Evolutionary conservation across 2,329 filamentous ascomycete genomes (phyloP), one percentile per base, ranked within the genome.

Genomic region (Chrysoporthe cubensis): DNA sequence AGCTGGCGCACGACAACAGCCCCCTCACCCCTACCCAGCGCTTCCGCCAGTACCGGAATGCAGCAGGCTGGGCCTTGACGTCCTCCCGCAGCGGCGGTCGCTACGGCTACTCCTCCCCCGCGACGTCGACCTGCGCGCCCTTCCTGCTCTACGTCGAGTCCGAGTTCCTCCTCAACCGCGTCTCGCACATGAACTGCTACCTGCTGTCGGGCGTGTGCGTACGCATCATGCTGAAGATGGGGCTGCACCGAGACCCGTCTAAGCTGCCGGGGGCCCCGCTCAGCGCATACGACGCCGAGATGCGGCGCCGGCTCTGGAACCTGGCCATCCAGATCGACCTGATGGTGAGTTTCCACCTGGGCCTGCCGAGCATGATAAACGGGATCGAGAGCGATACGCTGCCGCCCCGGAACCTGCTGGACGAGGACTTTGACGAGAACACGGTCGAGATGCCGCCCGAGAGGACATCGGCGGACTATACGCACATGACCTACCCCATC

Each of bases 331-430:
- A 90, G 73, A 82, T 90, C 59, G 90, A 92, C 73, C 76, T 89
- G 2, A 76, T 91, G 4, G 87, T 89, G 37, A 86, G 88, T 1
- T 91, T 90, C 73, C 89, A 91, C 73, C 83, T 91, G 69, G 90
- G 90, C 2, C 79, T 92, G 65, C 90, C 90, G 2, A 66, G 58
- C 11, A 68, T 91, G 86, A 81, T 91, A 57, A 83, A 88, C 66
- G 81, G 84, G 34, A 85, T 89, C 46, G 88, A 91, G 69, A 86
- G 84, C 59, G 90, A 92, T 73, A 90, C 88, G 0, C 78, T 82
- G 1, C 76, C 87, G 26, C 89, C 89, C 18, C 80, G 82, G 43
- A 91, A 91, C 75, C 75, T 91, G 43, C 81, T 86, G 64, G 90
- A 92, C 74, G 85, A 88, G 43, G 89, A 92, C 73, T 90, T 91